Conservation (phyloP, 176 grass and related monocot species). For the Poa annua region DNA sequence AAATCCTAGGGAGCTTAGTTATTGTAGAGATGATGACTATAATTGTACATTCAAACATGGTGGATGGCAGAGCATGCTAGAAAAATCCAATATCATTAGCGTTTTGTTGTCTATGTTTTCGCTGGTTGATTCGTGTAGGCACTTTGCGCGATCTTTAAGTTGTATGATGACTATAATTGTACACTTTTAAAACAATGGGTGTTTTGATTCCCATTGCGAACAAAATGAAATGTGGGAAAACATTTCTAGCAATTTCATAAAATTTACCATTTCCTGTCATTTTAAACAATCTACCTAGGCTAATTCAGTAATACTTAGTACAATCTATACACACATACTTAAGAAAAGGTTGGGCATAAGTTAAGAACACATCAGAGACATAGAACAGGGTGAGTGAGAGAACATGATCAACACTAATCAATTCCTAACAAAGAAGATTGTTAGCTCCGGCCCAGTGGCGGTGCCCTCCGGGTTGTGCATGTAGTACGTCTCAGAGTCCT, state of each 20-base stretch:
- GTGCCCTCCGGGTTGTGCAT: constrained; percentile 82
- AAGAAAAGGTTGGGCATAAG: background rate
- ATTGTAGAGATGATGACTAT: too few species aligned
- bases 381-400: background rate
- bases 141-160: too few species aligned
- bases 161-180: too few species aligned
- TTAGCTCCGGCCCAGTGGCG: constrained; percentile 67
- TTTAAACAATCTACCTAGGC: constrained; percentile 15
- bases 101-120: too few species aligned
- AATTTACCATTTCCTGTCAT: background rate
- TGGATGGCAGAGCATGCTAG: too few species aligned
- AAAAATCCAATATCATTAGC: too few species aligned
- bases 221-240: too few species aligned
- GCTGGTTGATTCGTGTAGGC: too few species aligned
- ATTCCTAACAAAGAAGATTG: constrained; percentile 86
- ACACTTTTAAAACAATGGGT: too few species aligned
- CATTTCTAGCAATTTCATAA: background rate
- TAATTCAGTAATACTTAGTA: background rate
- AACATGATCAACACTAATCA: constrained; percentile 28
- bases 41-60: too few species aligned
- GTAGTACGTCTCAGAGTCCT: constrained; percentile 91
- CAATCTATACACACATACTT: constrained; percentile 18
- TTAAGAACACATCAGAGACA: background rate
- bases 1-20: too few species aligned
- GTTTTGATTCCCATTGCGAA: too few species aligned